Conservation (phyloP, 805 yeast genomes). For the Barnettozyma vustinii region DNA sequence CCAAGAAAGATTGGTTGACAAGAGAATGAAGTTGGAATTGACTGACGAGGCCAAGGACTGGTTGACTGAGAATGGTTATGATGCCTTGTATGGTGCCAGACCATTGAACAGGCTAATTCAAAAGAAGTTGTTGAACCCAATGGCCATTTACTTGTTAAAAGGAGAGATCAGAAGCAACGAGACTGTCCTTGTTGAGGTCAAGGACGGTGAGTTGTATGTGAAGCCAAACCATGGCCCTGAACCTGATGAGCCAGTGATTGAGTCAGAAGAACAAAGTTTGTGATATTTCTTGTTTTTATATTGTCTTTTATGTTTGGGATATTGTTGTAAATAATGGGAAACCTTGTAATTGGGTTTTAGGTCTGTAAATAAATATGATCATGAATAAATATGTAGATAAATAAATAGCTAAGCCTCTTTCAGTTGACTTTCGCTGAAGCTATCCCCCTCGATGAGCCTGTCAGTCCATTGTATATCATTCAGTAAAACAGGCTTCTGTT, state of each 20-base stretch:
- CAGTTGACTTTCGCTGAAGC: background rate
- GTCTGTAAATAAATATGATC: background rate
- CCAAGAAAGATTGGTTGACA: conserved; percentile 68
- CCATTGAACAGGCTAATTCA: conserved; percentile 90
- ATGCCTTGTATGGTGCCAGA: conserved; percentile 90
- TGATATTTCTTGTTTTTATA: background rate
- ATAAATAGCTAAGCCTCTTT: background rate
- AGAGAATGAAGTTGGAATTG: conserved; percentile 61
- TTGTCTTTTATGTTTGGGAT: background rate
- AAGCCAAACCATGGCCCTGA: conserved; percentile 40
- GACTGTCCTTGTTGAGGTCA: conserved; percentile 44
- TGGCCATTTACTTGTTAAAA: conserved; percentile 73
- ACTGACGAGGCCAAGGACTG: conserved; percentile 65
- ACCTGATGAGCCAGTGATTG: conserved; percentile 12
- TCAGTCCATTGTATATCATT: conserved; percentile 19
- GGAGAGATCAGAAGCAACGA: conserved; percentile 68
- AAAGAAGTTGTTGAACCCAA: conserved; percentile 77
- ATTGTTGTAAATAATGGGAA: background rate
- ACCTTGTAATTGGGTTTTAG: background rate
- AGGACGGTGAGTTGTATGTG: conserved; percentile 38
- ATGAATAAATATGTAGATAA: conserved; percentile 1
- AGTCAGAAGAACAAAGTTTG: conserved; percentile 1
- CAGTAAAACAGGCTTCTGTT: conserved; percentile 13
- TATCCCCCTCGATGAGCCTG: conserved; percentile 11
- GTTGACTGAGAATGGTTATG: conserved; percentile 84